Evolutionary conservation across 1,139 yeast genomes (phyloP), one percentile per base, ranked within the genome.

Genomic region (Taiozyma sp.): DNA sequence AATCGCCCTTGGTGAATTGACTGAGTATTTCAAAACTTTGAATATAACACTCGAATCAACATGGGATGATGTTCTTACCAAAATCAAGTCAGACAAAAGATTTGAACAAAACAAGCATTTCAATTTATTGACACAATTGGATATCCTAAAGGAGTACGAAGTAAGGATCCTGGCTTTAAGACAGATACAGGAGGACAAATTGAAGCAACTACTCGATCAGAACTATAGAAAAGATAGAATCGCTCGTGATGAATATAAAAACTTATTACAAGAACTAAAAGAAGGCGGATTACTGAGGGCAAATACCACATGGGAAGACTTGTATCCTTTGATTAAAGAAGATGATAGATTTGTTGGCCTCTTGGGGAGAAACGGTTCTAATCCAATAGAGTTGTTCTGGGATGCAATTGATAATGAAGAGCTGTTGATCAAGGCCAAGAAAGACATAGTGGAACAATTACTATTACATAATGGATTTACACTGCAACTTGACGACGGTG

Each of bases 361-460:
- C 43, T 76, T 90, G 53, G 96, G 96, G 0, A 76, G 91, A 52
- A 75, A 80, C 43, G 97, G 97, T 0, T 89, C 97, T 0, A 75
- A 83, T 1, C 87, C 96, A 0, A 63, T 85, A 39, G 96, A 90
- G 54, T 68, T 88, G 44, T 88, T 87, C 61, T 79, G 89, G 81
- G 97, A 91, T 64, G 64, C 78, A 1, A 76, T 85, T 2, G 91
- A 86, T 58, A 85, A 80, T 50, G 80, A 81, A 59, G 75, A 76
- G 35, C 79, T 83, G 52, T 63, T 74, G 3, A 62, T 86, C 44
- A 77, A 76, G 55, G 79, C 81, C 24, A 81, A 83, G 61, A 78
- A 79, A 50, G 89, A 85, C 50, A 65, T 83, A 46, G 77, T 83
- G 1, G 77, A 77, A 45, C 82, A 77, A 53, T 66, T 79, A 4